Conservation (phyloP, 2,329 filamentous ascomycete genomes). For the Sporothrix dimorphospora region DNA sequence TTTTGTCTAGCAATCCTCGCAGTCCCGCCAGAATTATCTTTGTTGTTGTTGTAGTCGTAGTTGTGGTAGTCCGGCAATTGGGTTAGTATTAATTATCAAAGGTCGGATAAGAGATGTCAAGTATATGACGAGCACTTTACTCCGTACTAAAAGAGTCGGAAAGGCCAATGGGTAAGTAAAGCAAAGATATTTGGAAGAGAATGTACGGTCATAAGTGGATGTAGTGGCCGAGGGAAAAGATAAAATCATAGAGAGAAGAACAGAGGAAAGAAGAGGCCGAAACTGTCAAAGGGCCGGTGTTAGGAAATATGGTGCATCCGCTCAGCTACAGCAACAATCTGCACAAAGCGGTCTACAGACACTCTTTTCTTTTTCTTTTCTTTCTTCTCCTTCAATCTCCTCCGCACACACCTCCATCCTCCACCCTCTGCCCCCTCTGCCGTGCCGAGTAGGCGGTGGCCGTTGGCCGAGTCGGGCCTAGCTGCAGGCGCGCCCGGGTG, state of each 20-base stretch:
- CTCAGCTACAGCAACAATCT: not conserved
- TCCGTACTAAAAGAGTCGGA: too few relatives aligned
- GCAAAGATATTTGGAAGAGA: not conserved
- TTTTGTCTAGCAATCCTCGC: too few relatives aligned
- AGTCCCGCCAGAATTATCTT: too few relatives aligned
- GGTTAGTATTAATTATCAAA: not conserved
- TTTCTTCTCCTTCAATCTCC: not conserved
- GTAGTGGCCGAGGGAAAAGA: not conserved
- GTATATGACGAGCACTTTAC: too few relatives aligned
- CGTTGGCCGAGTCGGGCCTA: constrained; percentile 7
- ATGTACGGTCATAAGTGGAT: not conserved
- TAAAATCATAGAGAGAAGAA: not conserved
- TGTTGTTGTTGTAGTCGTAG: too few relatives aligned
- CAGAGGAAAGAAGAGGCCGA: not conserved
- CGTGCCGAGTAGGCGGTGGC: constrained; percentile 11
- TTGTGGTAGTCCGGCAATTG: too few relatives aligned
- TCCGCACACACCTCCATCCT: not conserved
- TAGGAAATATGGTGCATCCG: not conserved
- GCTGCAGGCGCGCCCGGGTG: not conserved
- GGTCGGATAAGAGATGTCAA: too few relatives aligned
- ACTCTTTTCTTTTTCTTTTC: not conserved
- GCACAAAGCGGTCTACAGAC: not conserved
- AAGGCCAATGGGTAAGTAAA: not conserved
- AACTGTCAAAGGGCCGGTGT: not conserved
- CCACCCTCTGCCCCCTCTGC: not conserved